These are phyloP conservation scores for Flammula alnicola DNA, from an alignment of 1,284 basidiomycete genomes.

Conservation along the genomic window DNA sequence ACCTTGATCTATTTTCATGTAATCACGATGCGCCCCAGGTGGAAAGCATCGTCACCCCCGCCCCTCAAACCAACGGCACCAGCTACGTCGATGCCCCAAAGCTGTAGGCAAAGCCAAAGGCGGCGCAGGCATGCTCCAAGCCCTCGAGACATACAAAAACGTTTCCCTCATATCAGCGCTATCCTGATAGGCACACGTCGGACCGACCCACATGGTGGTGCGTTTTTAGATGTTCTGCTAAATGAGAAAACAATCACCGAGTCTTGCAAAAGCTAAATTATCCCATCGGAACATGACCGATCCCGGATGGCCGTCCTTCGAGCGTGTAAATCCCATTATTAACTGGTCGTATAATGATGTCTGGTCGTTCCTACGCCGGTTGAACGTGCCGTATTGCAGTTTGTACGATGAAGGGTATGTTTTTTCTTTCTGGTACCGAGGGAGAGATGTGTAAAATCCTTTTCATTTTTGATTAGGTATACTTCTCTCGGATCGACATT, in stretches of 20 bases:
- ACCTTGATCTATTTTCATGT: conserved; percentile 78
- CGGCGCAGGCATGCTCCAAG: conserved; percentile 83
- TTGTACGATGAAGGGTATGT: conserved; percentile 91
- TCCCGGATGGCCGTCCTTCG: conserved; percentile 86
- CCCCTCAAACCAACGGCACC: conserved; percentile 17
- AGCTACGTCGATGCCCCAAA: conserved; percentile 30
- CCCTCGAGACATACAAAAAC: conserved; percentile 77
- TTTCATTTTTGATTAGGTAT: conserved; percentile 60
- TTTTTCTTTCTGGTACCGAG: background rate
- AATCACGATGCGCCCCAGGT: conserved; percentile 45
- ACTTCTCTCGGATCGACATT: conserved; percentile 95
- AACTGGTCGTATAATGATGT: conserved; percentile 92
- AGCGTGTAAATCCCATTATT: conserved; percentile 94
- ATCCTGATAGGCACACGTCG: conserved; percentile 90
- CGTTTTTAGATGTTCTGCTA: conserved; percentile 40
- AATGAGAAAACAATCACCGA: no score
- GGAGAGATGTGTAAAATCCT: background rate
- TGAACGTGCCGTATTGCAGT: conserved; percentile 84
- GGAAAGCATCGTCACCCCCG: conserved; percentile 48
- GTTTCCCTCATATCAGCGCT: conserved; percentile 69
- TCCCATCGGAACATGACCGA: conserved; percentile 82
- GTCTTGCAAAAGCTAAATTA: conserved; percentile 66
- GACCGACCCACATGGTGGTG: conserved; percentile 92
- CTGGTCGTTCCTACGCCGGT: conserved; percentile 83
- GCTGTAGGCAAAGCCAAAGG: conserved; percentile 58